Evolutionary conservation across 2,329 filamentous ascomycete species (phyloP), one percentile per base, ranked within the genome.

Genomic region (Purpureocillium takamizusanense): DNA sequence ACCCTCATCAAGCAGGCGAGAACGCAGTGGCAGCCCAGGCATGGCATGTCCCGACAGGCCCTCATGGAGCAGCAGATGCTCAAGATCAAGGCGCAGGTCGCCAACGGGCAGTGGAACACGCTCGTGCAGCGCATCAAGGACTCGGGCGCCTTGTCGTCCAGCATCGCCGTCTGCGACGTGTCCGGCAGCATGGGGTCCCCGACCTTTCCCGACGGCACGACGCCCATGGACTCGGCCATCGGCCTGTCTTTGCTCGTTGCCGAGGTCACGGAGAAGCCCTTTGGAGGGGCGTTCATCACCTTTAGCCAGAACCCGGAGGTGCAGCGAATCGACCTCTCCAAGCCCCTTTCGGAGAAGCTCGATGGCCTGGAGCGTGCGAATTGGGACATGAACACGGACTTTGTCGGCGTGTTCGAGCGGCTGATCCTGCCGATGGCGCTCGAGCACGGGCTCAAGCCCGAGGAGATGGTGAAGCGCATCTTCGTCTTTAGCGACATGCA

Each of bases 401-500:
- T 78, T 40, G 61, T 66, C 5, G 62, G 68, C 16, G 73, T 77
- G 4, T 79, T 80, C 40, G 63, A 68, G 37, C 37, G 63, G 0
- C 55, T 77, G 2, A 67, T 79, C 34, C 64, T 79, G 1, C 72
- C 72, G 3, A 65, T 74, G 60, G 74, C 75, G 0, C 37, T 69
- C 7, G 33, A 60, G 34, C 62, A 75, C 44, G 63, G 70, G 10
- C 47, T 79, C 27, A 63, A 59, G 44, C 66, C 61, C 30, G 70
- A 76, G 38, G 66, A 79, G 30, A 79, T 80, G 74, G 66, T 78
- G 13, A 77, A 76, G 56, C 68, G 70, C 4, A 51, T 80, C 13
- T 78, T 80, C 47, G 68, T 79, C 27, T 78, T 79, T 47, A 70
- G 61, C 33, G 74, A 78, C 50, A 78, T 79, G 75, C 72, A 78